phyloP scores from a whole-genome alignment of 441 rosid genomes.

The California macrophylla region DNA sequence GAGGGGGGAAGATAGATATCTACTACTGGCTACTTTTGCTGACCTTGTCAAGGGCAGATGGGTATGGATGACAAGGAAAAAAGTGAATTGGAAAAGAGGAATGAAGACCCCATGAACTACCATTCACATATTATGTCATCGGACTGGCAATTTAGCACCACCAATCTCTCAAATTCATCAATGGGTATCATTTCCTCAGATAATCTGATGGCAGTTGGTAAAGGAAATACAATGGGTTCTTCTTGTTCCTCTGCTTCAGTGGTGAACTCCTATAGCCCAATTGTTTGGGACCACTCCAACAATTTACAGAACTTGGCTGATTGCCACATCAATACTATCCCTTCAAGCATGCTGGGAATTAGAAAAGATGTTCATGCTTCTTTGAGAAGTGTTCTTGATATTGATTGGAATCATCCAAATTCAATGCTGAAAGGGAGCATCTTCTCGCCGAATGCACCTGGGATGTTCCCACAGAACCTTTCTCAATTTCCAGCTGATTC shows the following conservation, averaged over 20 bases:
- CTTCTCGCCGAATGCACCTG: conserved; percentile 45
- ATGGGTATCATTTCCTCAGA: conserved; percentile 42
- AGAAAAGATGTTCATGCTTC: conserved; percentile 33
- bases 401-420: conserved; percentile 60
- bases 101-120: conserved; percentile 34
- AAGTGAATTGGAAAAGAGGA: conserved; percentile 46
- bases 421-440: conserved; percentile 51
- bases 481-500: conserved; percentile 86
- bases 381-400: conserved; percentile 37
- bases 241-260: conserved; percentile 64
- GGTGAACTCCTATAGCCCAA: conserved; percentile 54
- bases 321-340: conserved; percentile 45
- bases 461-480: conserved; percentile 53
- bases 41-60: conserved; percentile 34
- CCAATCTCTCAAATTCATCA: conserved; percentile 40
- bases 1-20: no score
- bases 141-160: conserved; percentile 54
- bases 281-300: conserved; percentile 58
- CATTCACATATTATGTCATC: conserved; percentile 33
- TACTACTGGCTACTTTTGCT: conserved; percentile 16
- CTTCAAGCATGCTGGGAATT: conserved; percentile 31
- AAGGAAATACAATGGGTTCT: conserved; percentile 32
- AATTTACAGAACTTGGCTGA: conserved; percentile 48
- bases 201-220: conserved; percentile 33
- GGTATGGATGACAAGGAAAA: conserved; percentile 61